Evolutionary conservation across 768 basidiomycete species (phyloP).

Genomic region (Ramaria rubella): DNA sequence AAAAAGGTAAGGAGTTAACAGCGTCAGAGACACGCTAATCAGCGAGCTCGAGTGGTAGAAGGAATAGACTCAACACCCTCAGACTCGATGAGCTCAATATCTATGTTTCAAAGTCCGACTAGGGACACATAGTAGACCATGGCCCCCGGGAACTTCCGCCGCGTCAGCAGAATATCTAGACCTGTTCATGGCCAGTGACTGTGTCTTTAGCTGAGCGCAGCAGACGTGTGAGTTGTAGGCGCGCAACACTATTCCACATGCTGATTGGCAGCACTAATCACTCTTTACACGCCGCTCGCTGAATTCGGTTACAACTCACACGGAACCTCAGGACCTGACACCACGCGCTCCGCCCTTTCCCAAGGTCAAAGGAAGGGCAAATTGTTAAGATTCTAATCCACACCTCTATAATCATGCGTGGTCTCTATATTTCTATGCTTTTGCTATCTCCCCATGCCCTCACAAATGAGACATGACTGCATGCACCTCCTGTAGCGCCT

Average conservation of each 20-base stretch:
- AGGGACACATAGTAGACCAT: neutral
- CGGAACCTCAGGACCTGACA: neutral
- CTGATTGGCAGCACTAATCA: neutral
- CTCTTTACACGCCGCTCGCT: neutral
- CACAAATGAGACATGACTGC: neutral
- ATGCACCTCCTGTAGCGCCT: neutral
- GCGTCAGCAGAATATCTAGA: neutral
- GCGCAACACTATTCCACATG: neutral
- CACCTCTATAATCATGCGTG: neutral
- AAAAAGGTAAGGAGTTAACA: neutral
- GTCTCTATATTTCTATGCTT: neutral
- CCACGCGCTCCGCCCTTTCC: neutral
- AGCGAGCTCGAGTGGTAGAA: neutral
- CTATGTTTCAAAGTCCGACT: constrained; percentile 1
- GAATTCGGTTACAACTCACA: neutral
- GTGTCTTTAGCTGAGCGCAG: too few relatives aligned
- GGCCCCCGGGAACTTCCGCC: constrained; percentile 3
- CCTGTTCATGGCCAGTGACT: neutral
- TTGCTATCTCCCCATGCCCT: neutral
- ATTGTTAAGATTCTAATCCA: neutral
- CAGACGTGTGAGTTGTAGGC: neutral
- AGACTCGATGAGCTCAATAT: neutral
- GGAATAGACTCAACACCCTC: neutral
- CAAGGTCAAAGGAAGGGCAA: too few relatives aligned
- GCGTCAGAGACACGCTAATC: neutral